Conservation (phyloP, 1,284 basidiomycete species). For the Retiboletus flavoniger region DNA sequence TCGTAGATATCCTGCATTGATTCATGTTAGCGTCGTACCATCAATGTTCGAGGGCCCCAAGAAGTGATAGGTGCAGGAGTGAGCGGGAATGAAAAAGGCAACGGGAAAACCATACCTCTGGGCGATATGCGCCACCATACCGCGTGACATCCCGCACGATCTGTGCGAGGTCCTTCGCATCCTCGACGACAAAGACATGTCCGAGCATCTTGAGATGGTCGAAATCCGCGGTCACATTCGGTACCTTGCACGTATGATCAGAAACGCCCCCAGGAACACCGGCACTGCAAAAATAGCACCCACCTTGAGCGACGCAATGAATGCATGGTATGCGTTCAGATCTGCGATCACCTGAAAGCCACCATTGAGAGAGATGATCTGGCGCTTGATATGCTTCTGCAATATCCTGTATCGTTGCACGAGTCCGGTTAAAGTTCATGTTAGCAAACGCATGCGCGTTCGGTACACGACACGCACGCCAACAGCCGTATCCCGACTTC, state of each 20-base stretch:
- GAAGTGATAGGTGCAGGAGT: not conserved
- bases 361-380: conserved; percentile 91
- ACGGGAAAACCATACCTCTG: conserved; percentile 60
- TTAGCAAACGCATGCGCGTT: not conserved
- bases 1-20: conserved; percentile 79
- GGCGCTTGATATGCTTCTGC: conserved; percentile 95
- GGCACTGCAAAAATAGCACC: conserved; percentile 1
- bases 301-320: conserved; percentile 81
- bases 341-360: conserved; percentile 97
- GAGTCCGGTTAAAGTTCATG: not conserved
- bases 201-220: conserved; percentile 95
- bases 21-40: not conserved
- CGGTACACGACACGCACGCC: conserved; percentile 50
- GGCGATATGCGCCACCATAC: conserved; percentile 89
- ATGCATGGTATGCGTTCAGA: conserved; percentile 88
- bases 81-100: not conserved
- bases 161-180: conserved; percentile 91
- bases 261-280: not conserved
- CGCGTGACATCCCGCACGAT: conserved; percentile 93
- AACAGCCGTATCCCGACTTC: conserved; percentile 94
- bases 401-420: conserved; percentile 61
- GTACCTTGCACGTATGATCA: conserved; percentile 40
- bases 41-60: not conserved
- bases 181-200: conserved; percentile 90
- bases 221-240: conserved; percentile 80